Conservation (phyloP, 2,329 filamentous ascomycete genomes). For the Coniella vitis region DNA sequence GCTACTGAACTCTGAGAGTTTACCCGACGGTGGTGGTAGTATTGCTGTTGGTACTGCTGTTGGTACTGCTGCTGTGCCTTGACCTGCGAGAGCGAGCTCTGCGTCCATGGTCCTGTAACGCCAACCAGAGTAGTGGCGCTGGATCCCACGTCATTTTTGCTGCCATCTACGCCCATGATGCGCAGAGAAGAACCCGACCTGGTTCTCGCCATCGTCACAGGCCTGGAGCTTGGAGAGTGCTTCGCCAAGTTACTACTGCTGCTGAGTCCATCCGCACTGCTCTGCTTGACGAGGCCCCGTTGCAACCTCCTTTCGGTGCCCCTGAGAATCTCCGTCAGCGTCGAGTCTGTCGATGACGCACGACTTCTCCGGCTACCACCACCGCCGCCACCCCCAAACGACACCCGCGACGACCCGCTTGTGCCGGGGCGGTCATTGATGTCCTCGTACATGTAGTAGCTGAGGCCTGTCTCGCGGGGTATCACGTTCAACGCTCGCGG, state of each 20-base stretch:
- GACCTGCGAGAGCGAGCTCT: constrained; percentile 23
- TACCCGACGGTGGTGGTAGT: constrained; percentile 19
- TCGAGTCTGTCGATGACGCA: constrained; percentile 36
- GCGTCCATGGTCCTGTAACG: constrained; percentile 20
- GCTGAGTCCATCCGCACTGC: not conserved
- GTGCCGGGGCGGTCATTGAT: constrained; percentile 9
- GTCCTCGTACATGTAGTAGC: constrained; percentile 13
- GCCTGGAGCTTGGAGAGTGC: not conserved
- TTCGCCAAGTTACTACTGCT: not conserved
- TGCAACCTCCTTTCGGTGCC: constrained; percentile 46
- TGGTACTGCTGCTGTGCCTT: no score
- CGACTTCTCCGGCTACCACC: constrained; percentile 18
- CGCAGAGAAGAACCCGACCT: no score
- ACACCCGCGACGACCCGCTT: constrained; percentile 4
- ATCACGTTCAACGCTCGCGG: not conserved
- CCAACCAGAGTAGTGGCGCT: no score
- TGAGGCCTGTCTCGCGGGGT: constrained; percentile 7
- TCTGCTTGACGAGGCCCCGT: constrained; percentile 17
- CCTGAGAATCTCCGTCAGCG: constrained; percentile 43
- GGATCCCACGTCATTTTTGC: no score
- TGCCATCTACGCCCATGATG: no score
- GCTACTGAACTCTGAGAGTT: constrained; percentile 27
- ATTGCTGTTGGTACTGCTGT: no score
- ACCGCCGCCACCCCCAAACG: constrained; percentile 11
- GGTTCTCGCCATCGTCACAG: constrained; percentile 6